Evolutionary conservation across 768 basidiomycete genomes (phyloP), one percentile per base, ranked within the genome.

Genomic region (Tulasnella sp.): DNA sequence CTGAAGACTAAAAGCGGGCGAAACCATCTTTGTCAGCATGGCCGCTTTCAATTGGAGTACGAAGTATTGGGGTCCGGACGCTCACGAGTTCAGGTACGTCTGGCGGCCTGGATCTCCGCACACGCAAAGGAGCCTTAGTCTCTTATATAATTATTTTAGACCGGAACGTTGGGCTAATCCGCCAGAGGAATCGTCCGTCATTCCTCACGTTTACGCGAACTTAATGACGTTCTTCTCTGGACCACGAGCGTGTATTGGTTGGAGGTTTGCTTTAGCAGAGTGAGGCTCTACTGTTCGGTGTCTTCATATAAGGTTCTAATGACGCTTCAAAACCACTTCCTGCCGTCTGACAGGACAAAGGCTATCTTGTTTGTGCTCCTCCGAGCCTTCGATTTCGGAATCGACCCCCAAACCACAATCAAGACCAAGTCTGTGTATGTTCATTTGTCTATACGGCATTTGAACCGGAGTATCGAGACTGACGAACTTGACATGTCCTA

Each of bases 41-140:
- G 74, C 69, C n/a, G 54, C 60, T 9, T 58, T 82, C 60, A 80
- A 83, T 41, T 73, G 72, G 28, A 60, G 77, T 34, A 54, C 78
- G 28, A 75, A 40, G 40, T 60, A 83, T 34, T 84, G 82, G 76
- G 83, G 83, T 1, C 44, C 42, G 12, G 83, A 84, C 50, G 80
- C 83, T 3, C 50, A 72, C 31, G 79, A 82, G 64, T 84, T 69
- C 31, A 69, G 34, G 64, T 69, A 69, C 9, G 60, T 64, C 60
- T 12, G 31, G n/a, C 48, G 22, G 48, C 48, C 60, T 64, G 3
- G 24, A 12, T 64, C 31, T 31, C 31, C 9, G n/a, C 9, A 22
- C 11, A 9, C 54, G 11, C 9, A 31, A 64, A n/a, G 1, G 60
- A 64, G 60, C 31, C 24, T 24, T 6, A 0, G 31, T 24, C n/a